Evolutionary conservation across 2,329 filamentous ascomycete species (phyloP).

Genomic region (Monilinia polystroma): DNA sequence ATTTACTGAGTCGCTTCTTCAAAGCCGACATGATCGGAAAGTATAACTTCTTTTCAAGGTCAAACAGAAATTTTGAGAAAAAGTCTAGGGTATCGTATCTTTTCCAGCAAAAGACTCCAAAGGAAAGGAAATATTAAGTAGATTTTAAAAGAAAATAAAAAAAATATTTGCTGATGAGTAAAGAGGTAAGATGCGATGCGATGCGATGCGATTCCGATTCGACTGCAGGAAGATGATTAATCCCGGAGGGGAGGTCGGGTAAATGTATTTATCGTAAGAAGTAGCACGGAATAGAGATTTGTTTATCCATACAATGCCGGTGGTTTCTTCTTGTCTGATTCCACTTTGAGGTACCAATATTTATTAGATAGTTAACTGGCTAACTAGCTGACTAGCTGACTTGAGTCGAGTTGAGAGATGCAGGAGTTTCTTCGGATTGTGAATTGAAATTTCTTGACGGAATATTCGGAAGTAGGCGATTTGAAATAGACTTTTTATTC

Average conservation of each 20-base stretch:
- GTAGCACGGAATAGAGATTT: too few relatives aligned
- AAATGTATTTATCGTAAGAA: not conserved
- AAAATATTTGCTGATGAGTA: not conserved
- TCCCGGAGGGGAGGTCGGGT: not conserved
- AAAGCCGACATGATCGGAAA: slow-evolving; percentile 35
- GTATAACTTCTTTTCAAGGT: not conserved
- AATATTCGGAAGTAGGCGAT: not conserved
- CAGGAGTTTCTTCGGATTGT: not conserved
- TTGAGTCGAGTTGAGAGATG: not conserved
- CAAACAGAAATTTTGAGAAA: not conserved
- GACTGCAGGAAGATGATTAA: not conserved
- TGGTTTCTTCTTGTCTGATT: not conserved
- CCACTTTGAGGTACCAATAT: too few relatives aligned
- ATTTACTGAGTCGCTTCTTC: slow-evolving; percentile 36
- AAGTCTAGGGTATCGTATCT: not conserved
- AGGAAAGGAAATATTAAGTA: too few relatives aligned
- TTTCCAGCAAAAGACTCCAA: not conserved
- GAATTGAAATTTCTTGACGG: not conserved
- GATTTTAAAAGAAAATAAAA: not conserved
- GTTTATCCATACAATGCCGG: not conserved
- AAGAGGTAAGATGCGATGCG: not conserved
- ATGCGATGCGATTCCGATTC: not conserved
- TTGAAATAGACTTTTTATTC: not conserved
- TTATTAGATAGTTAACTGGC: too few relatives aligned
- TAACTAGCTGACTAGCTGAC: not conserved